Base-by-base conservation (phyloP, 805 yeast species). In the Spathaspora girioi region DNA sequence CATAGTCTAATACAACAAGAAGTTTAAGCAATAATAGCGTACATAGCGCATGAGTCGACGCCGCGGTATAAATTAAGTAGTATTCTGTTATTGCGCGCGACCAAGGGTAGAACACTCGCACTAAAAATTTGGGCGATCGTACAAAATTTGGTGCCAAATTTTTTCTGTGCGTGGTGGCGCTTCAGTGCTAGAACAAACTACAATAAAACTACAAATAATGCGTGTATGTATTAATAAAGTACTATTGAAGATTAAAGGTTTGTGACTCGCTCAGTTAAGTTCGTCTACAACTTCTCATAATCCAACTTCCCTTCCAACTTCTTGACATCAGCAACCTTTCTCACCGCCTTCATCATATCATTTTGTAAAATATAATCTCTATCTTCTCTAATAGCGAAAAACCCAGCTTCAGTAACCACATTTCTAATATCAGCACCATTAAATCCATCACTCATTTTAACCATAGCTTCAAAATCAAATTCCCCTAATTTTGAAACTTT, bases 381-480 rank as follows among this genome's bases (percentile, higher is more conserved):
- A 67, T 94, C 99, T 65, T 94, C 97, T 73, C 99, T 83, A 61
- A 94, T 94, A 49, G 99, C 98, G 61, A 92, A 90, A 74, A 94
- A 94, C 2, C 99, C 99, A 26, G 97, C 97, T 75, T 93, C 99
- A n/a, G 99, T 93, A 32, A 92, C 81, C 53, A 94, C 97, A 67
- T 93, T 93, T 70, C 99, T 84, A 61, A 93, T 86, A 79, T 93
- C 99, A 5, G 98, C 98, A 76, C 99, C 99, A 71, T 93, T 93
- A 74, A 94, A 94, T 1, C 98, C 98, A 72, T 93, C 99, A 69
- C 96, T 87, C 98, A 94, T 94, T 75, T 94, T 94, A 40, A 93
- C 98, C 35, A 90, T 87, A 14, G 97, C 96, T 73, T 94, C 98
- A 62, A 89, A 91, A 75, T 94, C 99, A 69, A 94, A 88, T 59